These are phyloP conservation scores for Yarrowia sp. DNA, from an alignment of 805 yeast species.

Conservation along the genomic window DNA sequence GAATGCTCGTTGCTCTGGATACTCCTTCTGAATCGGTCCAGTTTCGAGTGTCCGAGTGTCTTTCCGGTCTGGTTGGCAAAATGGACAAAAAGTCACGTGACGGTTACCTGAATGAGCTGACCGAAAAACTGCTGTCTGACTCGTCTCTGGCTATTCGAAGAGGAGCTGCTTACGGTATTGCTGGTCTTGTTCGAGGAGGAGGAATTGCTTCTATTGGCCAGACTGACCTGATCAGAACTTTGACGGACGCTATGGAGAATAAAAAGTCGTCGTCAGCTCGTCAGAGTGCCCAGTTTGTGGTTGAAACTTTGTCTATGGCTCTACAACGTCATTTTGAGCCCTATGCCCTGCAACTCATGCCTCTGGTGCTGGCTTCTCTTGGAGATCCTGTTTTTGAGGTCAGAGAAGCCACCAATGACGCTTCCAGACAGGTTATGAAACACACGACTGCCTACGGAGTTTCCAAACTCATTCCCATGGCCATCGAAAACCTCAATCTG, in stretches of 20 bases:
- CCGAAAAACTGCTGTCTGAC: constrained; percentile 55
- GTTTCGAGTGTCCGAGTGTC: constrained; percentile 77
- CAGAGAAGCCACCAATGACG: constrained; percentile 80
- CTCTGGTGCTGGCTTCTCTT: constrained; percentile 69
- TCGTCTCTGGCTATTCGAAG: constrained; percentile 53
- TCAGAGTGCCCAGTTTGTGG: constrained; percentile 83
- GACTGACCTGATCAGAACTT: constrained; percentile 68
- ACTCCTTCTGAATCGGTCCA: constrained; percentile 91
- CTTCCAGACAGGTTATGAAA: constrained; percentile 85
- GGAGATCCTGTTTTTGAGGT: constrained; percentile 88
- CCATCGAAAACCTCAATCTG: constrained; percentile 79
- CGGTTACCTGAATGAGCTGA: constrained; percentile 54
- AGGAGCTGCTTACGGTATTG: constrained; percentile 95
- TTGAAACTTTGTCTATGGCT: constrained; percentile 76
- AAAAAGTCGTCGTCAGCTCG: constrained; percentile 68
- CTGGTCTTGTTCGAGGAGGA: constrained; percentile 87
- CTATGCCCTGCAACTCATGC: constrained; percentile 82
- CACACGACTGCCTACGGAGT: constrained; percentile 91
- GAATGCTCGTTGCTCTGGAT: constrained; percentile 69
- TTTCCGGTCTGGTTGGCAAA: constrained; percentile 73
- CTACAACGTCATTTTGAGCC: constrained; percentile 86
- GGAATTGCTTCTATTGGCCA: constrained; percentile 77
- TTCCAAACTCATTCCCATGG: constrained; percentile 83
- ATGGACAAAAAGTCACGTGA: constrained; percentile 47
- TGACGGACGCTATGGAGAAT: constrained; percentile 84